phyloP scores from a whole-genome alignment of 2,329 filamentous ascomycete genomes.

The Botrytis hyacinthi region DNA sequence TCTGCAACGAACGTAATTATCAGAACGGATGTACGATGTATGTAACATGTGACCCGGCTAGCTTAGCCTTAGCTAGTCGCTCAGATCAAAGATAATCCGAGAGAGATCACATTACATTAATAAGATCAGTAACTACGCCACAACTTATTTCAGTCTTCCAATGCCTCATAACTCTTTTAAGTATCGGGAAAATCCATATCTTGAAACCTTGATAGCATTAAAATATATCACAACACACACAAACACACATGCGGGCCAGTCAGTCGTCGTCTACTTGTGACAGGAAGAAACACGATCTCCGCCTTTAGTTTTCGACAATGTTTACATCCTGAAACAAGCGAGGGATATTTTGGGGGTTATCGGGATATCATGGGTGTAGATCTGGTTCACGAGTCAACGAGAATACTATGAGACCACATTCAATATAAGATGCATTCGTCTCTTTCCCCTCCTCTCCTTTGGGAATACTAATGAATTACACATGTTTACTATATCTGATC shows the following conservation, averaged over 20 bases:
- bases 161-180: not conserved
- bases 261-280: not conserved
- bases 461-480: not conserved
- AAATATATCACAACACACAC: not conserved
- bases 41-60: not conserved
- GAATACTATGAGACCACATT: not conserved
- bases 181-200: not conserved
- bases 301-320: slow-evolving; percentile 4
- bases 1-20: not conserved
- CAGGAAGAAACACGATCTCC: not conserved
- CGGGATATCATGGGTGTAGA: not conserved
- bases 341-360: slow-evolving; percentile 1
- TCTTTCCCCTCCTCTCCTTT: not conserved
- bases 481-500: not conserved
- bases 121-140: not conserved
- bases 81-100: not conserved
- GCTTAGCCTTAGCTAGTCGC: not conserved
- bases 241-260: not conserved
- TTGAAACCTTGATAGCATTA: slow-evolving; percentile 14
- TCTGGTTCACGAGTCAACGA: slow-evolving; percentile 18
- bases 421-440: not conserved
- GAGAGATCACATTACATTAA: not conserved
- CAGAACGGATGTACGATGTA: not conserved
- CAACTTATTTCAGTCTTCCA: not conserved
- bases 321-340: slow-evolving; percentile 17